A percentile compares a stretch with the other conserved stretches of the same genome.
Evolutionary conservation across 2,329 filamentous ascomycete species (phyloP).

Genomic region (Chaetomium globosum): DNA sequence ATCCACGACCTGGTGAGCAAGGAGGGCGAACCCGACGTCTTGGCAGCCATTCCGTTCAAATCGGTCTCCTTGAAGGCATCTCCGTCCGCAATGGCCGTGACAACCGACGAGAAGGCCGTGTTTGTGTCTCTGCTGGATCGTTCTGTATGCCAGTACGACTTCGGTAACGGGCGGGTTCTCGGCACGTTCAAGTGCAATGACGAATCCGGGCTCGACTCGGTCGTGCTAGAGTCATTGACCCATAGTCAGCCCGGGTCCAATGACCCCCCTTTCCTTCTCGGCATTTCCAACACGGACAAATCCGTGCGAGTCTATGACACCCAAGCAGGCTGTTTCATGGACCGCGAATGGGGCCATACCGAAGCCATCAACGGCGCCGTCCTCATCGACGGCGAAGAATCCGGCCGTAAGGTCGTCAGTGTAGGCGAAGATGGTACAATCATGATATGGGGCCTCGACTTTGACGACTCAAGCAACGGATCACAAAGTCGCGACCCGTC

Average conservation of each 20-base stretch:
- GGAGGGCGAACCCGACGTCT: slow-evolving; percentile 62
- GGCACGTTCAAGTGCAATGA: slow-evolving; percentile 83
- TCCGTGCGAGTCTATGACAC: slow-evolving; percentile 88
- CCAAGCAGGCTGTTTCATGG: slow-evolving; percentile 73
- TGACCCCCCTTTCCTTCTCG: slow-evolving; percentile 70
- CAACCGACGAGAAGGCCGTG: slow-evolving; percentile 61
- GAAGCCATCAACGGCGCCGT: slow-evolving; percentile 87
- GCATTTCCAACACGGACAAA: slow-evolving; percentile 93
- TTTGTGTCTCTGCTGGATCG: slow-evolving; percentile 64
- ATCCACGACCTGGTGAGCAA: slow-evolving; percentile 76
- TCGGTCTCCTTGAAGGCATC: slow-evolving; percentile 84
- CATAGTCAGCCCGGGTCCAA: slow-evolving; percentile 59
- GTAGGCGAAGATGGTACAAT: slow-evolving; percentile 79
- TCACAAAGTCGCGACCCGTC: slow-evolving; percentile 56
- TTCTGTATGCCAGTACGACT: slow-evolving; percentile 62
- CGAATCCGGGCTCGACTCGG: slow-evolving; percentile 76
- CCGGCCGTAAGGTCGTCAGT: slow-evolving; percentile 65
- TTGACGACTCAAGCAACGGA: slow-evolving; percentile 49
- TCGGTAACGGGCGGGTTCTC: slow-evolving; percentile 69
- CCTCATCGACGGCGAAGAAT: slow-evolving; percentile 64
- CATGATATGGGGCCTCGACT: slow-evolving; percentile 72
- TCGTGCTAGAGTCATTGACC: slow-evolving; percentile 77
- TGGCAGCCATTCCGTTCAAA: slow-evolving; percentile 76
- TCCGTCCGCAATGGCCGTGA: slow-evolving; percentile 79
- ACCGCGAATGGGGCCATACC: slow-evolving; percentile 92